Base-by-base conservation (phyloP, 1,284 basidiomycete species). In the Xerocomus nothofagi region DNA sequence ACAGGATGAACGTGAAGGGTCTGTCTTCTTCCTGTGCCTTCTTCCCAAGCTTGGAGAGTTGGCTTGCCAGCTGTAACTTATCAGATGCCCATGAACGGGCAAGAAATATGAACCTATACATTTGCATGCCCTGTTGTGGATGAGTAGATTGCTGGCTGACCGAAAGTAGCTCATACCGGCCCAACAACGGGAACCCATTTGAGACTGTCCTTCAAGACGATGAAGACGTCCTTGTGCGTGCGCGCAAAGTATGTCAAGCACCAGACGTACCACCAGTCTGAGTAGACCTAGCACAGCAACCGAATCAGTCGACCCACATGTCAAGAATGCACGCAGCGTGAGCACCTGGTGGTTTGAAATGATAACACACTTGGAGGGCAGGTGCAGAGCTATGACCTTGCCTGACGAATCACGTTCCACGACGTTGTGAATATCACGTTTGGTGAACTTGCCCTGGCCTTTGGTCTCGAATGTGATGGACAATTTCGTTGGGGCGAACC, bases 261-360 rank as follows among this genome's bases (percentile, higher is more conserved):
- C 94, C 94, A 97, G 30, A 89, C 80, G 61, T 94, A 96, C 82
- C 89, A 91, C 89, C 89, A 91, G 72, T 97, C 94, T 5, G 84
- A 80, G 66, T 97, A 95, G 21, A 91, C 79, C 88, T 96, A 59
- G 36, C 14, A 29, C 7, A 39, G 31, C 12, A 47, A 36, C 39
- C 34, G 38, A 52, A 40, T 57, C 11, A 51, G 32, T 20, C 26
- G 15, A 40, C 6, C 17, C 27, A 26, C 20, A 29, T 17, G 18
- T 27, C 9, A 8, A 30, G 27, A 18, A 34, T 23, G 30, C 31
- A 15, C 31, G 38, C 47, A 46, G 49, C 37, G 58, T 17, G 12
- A 75, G 39, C 55, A 88, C 88, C 74, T 91, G 87, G 65, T 93
- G 90, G 66, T 93, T 93, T 6, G 84, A 80, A 61, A 90, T 87